These are phyloP conservation scores for Pelargonium australe DNA, from an alignment of 441 rosid genomes.

Conservation along the genomic window DNA sequence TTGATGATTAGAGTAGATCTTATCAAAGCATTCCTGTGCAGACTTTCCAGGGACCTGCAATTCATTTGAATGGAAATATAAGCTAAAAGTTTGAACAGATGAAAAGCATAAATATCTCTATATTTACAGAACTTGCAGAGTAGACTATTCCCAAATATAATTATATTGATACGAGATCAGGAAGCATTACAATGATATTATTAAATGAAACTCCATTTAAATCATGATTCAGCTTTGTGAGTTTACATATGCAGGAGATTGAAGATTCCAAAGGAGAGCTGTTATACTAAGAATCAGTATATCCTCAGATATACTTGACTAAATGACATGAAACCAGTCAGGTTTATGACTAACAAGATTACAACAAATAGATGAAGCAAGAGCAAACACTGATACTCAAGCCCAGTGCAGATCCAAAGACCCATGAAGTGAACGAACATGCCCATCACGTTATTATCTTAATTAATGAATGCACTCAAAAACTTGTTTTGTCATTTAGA, in stretches of 20 bases:
- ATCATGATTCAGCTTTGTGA: neutral
- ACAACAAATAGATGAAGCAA: neutral
- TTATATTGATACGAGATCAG: neutral
- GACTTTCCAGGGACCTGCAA: slow-evolving; percentile 84
- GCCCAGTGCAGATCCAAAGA: neutral
- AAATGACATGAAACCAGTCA: neutral
- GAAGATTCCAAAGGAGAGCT: neutral
- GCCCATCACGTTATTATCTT: no score
- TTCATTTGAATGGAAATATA: slow-evolving; percentile 10
- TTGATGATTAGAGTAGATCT: slow-evolving; percentile 51
- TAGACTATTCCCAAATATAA: neutral
- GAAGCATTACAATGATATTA: neutral
- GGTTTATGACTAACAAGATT: neutral
- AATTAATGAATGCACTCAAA: no score
- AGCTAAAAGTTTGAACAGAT: slow-evolving; percentile 10
- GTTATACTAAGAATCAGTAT: neutral
- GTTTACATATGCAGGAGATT: neutral
- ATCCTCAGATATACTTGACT: neutral
- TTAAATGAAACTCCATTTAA: neutral
- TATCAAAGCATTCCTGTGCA: slow-evolving; percentile 84
- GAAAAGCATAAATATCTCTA: neutral
- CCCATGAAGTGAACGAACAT: no score
- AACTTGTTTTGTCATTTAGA: no score
- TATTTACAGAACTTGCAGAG: neutral
- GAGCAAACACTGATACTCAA: neutral